A percentile compares a stretch with the other conserved stretches of the same genome.
Conservation (phyloP, 106 monocot genomes). For the Posidonia australis region DNA sequence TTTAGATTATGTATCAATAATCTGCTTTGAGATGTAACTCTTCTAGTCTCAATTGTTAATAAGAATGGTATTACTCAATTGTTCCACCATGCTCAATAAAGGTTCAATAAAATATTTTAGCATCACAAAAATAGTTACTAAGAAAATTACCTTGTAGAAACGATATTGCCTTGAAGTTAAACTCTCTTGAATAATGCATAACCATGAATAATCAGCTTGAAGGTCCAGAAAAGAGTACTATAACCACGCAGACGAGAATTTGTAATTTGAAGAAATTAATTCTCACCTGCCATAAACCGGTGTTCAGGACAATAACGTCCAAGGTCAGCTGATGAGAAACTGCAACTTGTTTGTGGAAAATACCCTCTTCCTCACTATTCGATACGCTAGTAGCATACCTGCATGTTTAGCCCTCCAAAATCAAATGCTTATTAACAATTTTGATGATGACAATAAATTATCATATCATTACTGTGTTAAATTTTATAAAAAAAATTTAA, state of each 20-base stretch:
- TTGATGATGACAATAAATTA: background rate
- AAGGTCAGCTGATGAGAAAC: constrained; percentile 23
- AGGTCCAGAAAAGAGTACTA: background rate
- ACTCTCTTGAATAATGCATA: background rate
- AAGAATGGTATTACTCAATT: too few relatives aligned
- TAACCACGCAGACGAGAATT: background rate
- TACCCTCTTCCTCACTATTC: background rate
- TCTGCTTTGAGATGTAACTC: too few relatives aligned
- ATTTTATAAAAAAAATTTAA: background rate
- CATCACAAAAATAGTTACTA: too few relatives aligned
- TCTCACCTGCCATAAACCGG: constrained; percentile 28
- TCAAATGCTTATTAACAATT: background rate
- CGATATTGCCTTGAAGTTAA: too few relatives aligned
- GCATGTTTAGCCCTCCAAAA: background rate
- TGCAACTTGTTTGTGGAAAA: constrained; percentile 27
- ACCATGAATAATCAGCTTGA: background rate
- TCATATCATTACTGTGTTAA: background rate
- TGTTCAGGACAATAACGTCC: constrained; percentile 33
- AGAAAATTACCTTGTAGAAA: too few relatives aligned
- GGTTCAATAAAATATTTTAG: too few relatives aligned
- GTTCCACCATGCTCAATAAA: too few relatives aligned
- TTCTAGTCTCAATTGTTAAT: too few relatives aligned
- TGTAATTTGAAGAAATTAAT: background rate
- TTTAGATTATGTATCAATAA: too few relatives aligned
- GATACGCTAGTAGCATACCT: constrained; percentile 32